phyloP scores from a whole-genome alignment of 805 yeast genomes.

The Zygosaccharomyces bisporus region DNA sequence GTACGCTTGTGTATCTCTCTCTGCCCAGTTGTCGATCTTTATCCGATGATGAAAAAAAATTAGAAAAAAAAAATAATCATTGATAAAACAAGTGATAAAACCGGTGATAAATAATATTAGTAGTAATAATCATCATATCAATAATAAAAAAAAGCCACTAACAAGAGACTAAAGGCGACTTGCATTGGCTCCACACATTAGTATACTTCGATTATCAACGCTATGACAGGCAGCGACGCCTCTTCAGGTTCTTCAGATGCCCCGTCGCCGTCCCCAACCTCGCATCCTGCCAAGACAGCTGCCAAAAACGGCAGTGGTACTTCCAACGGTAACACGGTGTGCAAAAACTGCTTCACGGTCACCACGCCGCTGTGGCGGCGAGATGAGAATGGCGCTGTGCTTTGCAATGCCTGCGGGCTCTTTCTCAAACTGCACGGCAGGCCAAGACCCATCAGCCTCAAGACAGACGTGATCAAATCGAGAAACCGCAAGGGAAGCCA shows the following conservation, averaged over 20 bases:
- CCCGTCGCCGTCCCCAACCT: constrained; percentile 2
- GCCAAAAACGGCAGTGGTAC: background rate
- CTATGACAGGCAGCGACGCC: constrained; percentile 2
- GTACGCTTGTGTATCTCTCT: background rate
- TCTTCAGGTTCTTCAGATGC: constrained; percentile 5
- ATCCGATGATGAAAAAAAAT: background rate
- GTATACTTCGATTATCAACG: no score
- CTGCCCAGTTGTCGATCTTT: background rate
- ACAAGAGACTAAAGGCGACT: background rate
- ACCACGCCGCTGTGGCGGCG: constrained; percentile 95
- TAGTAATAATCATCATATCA: no score
- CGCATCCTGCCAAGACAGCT: background rate
- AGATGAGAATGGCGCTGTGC: constrained; percentile 84
- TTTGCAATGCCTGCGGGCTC: constrained; percentile 93
- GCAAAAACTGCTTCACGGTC: constrained; percentile 87
- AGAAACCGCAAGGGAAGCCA: constrained; percentile 65
- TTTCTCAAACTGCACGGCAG: constrained; percentile 88
- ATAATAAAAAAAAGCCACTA: no score
- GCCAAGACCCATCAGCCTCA: constrained; percentile 85
- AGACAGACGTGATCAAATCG: constrained; percentile 88
- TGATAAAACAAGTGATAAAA: background rate
- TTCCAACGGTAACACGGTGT: constrained; percentile 45
- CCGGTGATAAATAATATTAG: background rate
- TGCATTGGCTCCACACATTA: no score
- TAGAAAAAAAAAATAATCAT: background rate